Evolutionary conservation across 805 yeast genomes (phyloP).

Genomic region (Kodamaea sagamina): DNA sequence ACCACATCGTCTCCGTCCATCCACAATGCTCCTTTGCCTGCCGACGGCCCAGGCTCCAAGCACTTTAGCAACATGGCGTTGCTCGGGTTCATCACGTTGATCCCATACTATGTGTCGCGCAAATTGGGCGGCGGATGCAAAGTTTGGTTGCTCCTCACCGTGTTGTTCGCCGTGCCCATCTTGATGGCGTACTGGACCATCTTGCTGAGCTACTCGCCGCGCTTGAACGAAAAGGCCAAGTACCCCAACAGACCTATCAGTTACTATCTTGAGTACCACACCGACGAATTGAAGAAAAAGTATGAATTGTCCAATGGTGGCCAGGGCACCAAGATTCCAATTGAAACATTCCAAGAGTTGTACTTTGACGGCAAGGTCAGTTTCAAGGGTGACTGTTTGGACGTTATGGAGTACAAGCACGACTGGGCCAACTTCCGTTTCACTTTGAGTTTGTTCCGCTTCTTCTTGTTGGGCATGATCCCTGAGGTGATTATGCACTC

Average conservation of each 20-base stretch:
- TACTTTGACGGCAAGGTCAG: conserved; percentile 82
- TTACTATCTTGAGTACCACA: conserved; percentile 79
- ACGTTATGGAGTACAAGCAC: conserved; percentile 81
- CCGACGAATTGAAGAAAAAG: conserved; percentile 47
- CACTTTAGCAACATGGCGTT: conserved; percentile 67
- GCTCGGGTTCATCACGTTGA: conserved; percentile 47
- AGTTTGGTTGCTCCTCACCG: conserved; percentile 60
- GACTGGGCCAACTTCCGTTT: conserved; percentile 87
- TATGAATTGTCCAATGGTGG: conserved; percentile 51
- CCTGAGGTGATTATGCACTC: conserved; percentile 93
- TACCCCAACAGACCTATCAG: conserved; percentile 78
- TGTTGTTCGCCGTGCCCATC: conserved; percentile 65
- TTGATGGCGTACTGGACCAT: conserved; percentile 83
- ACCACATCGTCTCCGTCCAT: conserved; percentile 63
- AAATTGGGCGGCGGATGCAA: conserved; percentile 71
- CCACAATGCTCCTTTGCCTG: conserved; percentile 84
- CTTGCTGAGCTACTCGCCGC: conserved; percentile 74
- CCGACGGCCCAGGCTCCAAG: conserved; percentile 86
- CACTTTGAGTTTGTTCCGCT: conserved; percentile 74
- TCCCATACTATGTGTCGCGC: conserved; percentile 65
- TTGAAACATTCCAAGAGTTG: conserved; percentile 89
- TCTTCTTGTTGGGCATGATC: conserved; percentile 81
- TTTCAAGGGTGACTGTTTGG: conserved; percentile 86
- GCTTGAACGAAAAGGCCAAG: conserved; percentile 74
- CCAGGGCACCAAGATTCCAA: conserved; percentile 72